These are phyloP conservation scores for Quercus ilex DNA, from an alignment of 306 rosid species.

Conservation along the genomic window DNA sequence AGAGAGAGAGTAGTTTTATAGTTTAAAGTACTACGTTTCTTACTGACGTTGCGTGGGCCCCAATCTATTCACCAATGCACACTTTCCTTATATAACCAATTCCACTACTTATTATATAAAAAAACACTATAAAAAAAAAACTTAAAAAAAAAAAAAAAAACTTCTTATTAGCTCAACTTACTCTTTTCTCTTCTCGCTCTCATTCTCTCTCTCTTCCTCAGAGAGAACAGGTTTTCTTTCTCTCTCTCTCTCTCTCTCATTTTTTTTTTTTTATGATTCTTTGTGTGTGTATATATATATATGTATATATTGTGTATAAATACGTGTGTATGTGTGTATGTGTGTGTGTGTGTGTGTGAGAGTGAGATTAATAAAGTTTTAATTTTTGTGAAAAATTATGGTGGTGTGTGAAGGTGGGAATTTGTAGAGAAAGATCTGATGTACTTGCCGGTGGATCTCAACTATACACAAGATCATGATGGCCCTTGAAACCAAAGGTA, in stretches of 20 bases:
- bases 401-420: constrained; percentile 33
- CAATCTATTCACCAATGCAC: too few relatives aligned
- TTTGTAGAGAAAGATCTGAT: constrained; percentile 69
- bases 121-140: not conserved
- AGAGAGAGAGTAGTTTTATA: too few relatives aligned
- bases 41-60: too few relatives aligned
- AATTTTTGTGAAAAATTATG: not conserved
- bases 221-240: constrained; percentile 31
- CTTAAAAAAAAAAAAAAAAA: not conserved
- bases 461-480: constrained; percentile 67
- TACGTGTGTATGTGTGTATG: constrained; percentile 6
- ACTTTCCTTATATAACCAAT: too few relatives aligned
- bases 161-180: constrained; percentile 21
- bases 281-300: not conserved
- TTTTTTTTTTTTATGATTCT: constrained; percentile 6
- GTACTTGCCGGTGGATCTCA: constrained; percentile 81
- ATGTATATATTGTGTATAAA: not conserved
- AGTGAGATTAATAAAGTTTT: not conserved
- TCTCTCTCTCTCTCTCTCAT: not conserved
- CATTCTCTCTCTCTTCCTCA: constrained; percentile 28
- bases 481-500: constrained; percentile 89
- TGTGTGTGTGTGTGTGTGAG: not conserved
- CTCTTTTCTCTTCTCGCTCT: constrained; percentile 8
- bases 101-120: too few relatives aligned
- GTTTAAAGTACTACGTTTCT: too few relatives aligned